A percentile compares a stretch with the other conserved stretches of the same genome.
Evolutionary conservation across 164 flowering plant genomes (phyloP).

Genomic region (Piper betle): DNA sequence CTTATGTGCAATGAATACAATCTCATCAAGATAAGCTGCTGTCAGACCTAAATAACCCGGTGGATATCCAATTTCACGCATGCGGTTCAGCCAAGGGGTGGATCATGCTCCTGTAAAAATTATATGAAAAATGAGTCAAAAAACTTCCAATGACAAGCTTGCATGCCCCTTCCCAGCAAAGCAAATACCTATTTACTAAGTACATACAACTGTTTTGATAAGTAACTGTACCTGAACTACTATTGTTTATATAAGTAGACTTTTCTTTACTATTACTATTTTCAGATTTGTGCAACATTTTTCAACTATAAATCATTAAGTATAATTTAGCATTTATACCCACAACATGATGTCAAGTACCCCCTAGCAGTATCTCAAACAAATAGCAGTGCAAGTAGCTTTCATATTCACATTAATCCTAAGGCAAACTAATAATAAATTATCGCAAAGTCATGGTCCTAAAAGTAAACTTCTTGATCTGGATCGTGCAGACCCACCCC

Average conservation of each 20-base stretch:
- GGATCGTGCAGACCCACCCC: constrained; percentile 43
- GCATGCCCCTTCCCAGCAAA: neutral
- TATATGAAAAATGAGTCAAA: neutral
- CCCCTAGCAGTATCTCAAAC: neutral
- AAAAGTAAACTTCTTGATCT: neutral
- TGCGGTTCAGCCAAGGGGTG: constrained; percentile 98
- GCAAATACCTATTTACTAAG: neutral
- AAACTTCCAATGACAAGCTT: neutral
- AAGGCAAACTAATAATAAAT: neutral
- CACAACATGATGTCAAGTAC: neutral
- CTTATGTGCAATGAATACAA: no score
- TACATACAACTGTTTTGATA: neutral
- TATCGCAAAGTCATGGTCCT: neutral
- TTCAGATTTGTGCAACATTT: neutral
- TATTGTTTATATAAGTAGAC: neutral
- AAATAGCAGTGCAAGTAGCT: no score
- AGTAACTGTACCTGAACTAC: no score
- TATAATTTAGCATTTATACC: neutral
- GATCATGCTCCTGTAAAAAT: constrained; percentile 76
- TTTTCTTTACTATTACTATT: neutral
- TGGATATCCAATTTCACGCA: constrained; percentile 94
- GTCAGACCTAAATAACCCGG: constrained; percentile 84
- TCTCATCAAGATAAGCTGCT: no score
- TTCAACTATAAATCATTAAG: no score
- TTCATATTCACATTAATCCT: neutral